Evolutionary conservation across 495 filamentous ascomycete species (phyloP), one percentile per base, ranked within the genome.

Genomic region (Aspergillus coremiiformis): DNA sequence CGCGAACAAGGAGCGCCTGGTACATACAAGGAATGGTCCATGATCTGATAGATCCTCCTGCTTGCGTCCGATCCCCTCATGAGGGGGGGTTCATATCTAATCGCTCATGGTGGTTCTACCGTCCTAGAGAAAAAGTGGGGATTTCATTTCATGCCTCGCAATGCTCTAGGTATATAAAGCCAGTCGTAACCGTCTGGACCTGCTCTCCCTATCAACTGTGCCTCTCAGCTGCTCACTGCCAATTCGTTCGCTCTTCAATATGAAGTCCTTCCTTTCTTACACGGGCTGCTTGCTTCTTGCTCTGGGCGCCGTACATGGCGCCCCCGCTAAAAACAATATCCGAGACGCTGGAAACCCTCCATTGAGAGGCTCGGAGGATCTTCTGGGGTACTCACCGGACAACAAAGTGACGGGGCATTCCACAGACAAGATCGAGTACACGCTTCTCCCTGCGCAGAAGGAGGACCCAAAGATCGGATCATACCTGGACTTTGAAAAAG

Each of bases 401-500:
- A 65, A 71, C 44, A 64, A 57, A 17, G 26, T 66, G 10, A 52
- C 62, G 8, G 59, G 52, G 12, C 59, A 67, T 20, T 55, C 61
- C 11, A 62, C 63, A 2, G 69, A 70, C 6, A 65, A 71, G 5
- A 55, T 72, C 45, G 58, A 69, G 22, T 75, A 70, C 46, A 63
- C 68, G 19, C 64, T 79, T 22, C 71, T 75, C 7, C 62, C 75
- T 2, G 82, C 78, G 0, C 84, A 89, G 49, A 75, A 73, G 12
- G 75, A 77, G 4, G 74, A 81, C 43, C 67, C 75, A 1, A 69
- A 80, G 2, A 62, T 82, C 7, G 85, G 85, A 0, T 57, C 78
- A 4, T 84, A 79, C 45, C 75, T 89, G 0, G 78, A 89, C 56
- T 84, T 89, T 45, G 66, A 74, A 21, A 70, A 78, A 54, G 73